Evolutionary conservation across 305 asterid species (phyloP).

Genomic region (Withania somnifera): DNA sequence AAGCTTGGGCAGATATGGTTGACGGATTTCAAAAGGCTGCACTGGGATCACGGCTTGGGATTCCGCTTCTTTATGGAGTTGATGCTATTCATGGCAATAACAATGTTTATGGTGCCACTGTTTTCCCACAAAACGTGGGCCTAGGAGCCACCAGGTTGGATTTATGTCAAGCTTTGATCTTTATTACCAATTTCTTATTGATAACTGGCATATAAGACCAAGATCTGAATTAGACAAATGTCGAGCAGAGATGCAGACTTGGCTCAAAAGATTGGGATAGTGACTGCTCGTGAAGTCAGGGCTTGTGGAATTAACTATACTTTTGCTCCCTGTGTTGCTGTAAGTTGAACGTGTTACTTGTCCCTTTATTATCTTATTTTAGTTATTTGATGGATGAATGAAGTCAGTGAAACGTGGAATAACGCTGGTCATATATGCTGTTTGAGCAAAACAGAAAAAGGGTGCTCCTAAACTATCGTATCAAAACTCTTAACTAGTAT

Average conservation of each 20-base stretch:
- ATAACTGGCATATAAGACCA: background rate
- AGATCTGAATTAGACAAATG: background rate
- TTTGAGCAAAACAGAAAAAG: background rate
- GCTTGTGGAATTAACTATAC: slow-evolving; percentile 31
- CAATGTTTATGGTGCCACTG: slow-evolving; percentile 28
- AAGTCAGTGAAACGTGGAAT: background rate
- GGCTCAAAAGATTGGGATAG: slow-evolving; percentile 30
- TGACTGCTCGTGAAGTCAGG: slow-evolving; percentile 42
- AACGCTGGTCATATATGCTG: background rate
- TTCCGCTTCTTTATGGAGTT: slow-evolving; percentile 23
- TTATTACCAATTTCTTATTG: background rate
- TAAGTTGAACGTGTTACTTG: slow-evolving; percentile 11
- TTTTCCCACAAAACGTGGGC: slow-evolving; percentile 30
- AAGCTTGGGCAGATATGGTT: slow-evolving; percentile 34
- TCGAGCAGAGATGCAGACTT: slow-evolving; percentile 30
- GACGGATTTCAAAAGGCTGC: slow-evolving; percentile 30
- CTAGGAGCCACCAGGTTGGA: slow-evolving; percentile 29
- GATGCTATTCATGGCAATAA: slow-evolving; percentile 35
- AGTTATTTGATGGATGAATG: background rate
- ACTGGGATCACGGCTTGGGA: slow-evolving; percentile 26
- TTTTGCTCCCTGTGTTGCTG: slow-evolving; percentile 49
- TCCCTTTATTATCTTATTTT: background rate
- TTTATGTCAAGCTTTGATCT: background rate
- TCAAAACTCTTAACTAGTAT: background rate
- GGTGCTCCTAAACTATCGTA: background rate